These are phyloP conservation scores for Monilinia fructigena DNA, from an alignment of 2,329 filamentous ascomycete genomes.

Conservation along the genomic window DNA sequence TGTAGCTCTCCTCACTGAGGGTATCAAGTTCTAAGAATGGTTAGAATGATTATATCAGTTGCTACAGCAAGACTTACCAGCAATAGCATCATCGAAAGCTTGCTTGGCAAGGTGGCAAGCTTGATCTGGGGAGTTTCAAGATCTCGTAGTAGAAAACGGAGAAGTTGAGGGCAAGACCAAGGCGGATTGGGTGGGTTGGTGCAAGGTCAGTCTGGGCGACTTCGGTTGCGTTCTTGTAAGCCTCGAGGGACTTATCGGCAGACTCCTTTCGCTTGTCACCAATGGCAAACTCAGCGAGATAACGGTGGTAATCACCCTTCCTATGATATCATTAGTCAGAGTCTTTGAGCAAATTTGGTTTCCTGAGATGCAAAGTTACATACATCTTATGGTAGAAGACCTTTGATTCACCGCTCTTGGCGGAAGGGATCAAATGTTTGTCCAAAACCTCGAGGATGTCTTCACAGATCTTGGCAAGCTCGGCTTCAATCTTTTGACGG, in stretches of 20 bases:
- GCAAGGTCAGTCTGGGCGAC: conserved; percentile 97
- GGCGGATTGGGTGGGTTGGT: conserved; percentile 95
- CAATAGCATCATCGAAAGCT: conserved; percentile 97
- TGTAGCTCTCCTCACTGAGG: conserved; percentile 96
- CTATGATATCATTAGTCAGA: conserved; percentile 48
- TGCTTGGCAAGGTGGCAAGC: conserved; percentile 99
- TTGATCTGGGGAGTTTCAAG: conserved; percentile 94
- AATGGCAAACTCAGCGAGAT: conserved; percentile 94
- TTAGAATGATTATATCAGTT: conserved; percentile 22
- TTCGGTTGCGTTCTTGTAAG: conserved; percentile 98
- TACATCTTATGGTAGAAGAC: conserved; percentile 99
- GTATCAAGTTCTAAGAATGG: conserved; percentile 74
- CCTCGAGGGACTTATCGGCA: conserved; percentile 90
- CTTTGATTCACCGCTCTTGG: conserved; percentile 95
- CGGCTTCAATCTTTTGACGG: conserved; percentile 95
- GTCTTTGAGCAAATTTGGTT: background rate
- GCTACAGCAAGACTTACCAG: conserved; percentile 52
- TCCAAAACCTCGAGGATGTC: conserved; percentile 95
- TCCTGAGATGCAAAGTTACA: conserved; percentile 38
- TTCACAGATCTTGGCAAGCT: conserved; percentile 96
- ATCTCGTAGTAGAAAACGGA: conserved; percentile 99
- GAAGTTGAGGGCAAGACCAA: conserved; percentile 97
- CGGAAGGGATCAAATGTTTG: conserved; percentile 89
- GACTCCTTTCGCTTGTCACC: conserved; percentile 94
- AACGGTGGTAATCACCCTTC: conserved; percentile 99